Evolutionary conservation across 495 filamentous ascomycete species (phyloP), one percentile per base, ranked within the genome.

Genomic region (Darksidea phi): DNA sequence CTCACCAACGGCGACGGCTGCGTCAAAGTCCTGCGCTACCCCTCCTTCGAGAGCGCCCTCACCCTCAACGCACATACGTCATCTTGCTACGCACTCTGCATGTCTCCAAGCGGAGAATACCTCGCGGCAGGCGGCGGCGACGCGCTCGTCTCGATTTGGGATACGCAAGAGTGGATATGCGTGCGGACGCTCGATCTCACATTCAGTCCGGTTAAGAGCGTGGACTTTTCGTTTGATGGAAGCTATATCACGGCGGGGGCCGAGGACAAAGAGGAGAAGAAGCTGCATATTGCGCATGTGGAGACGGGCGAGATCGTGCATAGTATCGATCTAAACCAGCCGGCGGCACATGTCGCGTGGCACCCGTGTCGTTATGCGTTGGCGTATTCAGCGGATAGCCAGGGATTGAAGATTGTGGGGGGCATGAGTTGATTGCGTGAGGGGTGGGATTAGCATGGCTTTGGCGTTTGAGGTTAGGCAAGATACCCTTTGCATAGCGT

Each of bases 141-240:
- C 73, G 88, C 91, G 0, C 81, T 96, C 15, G 88, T 97, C 48
- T 80, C 88, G 6, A 81, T 97, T 15, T 98, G 92, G 88, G 91
- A 97, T 71, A 96, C 95, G 0, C 83, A 81, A 32, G 88, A 95
- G 68, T 97, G 91, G 91, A 86, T 94, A 52, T 96, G 90, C 70
- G 80, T 86, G 48, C 84, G 89, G 54, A 95, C 90, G 3, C 76
- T 96, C 20, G 83, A 82, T 54, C 70, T 75, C 32, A 87, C 90
- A 72, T 79, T 81, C n/a, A 90, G 90, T 0, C 85, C 88, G 5
- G 87, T 97, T 23, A 86, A 85, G 63, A 90, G 85, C 68, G 82
- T 98, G 36, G 89, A 89, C 65, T 98, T 95, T 76, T 89, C 85
- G 48, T 97, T 90, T 68, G 95, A 96, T 68, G 92, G 94, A 1